Evolutionary conservation across 2,329 filamentous ascomycete genomes (phyloP).

Genomic region (Didymella exigua): DNA sequence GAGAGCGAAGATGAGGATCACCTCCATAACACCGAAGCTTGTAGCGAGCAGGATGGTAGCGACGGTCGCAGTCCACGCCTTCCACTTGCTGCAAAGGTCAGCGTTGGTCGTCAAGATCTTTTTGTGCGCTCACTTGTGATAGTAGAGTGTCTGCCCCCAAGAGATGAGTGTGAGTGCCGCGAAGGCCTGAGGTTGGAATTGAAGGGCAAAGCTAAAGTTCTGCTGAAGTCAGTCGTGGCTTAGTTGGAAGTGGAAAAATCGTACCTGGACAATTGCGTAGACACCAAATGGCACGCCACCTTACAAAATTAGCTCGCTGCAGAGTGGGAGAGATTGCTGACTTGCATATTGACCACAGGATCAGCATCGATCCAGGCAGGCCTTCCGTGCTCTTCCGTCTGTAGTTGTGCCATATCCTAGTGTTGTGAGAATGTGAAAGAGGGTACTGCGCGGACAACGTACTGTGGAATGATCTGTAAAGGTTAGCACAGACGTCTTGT

Average conservation of each 20-base stretch:
- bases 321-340: not conserved
- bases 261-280: slow-evolving; percentile 58
- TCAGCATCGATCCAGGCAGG: slow-evolving; percentile 65
- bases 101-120: not conserved
- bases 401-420: slow-evolving; percentile 66
- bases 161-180: slow-evolving; percentile 55
- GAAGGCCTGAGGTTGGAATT: slow-evolving; percentile 62
- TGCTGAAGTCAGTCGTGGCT: slow-evolving; percentile 38
- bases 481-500: slow-evolving; percentile 17
- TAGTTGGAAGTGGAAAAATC: not conserved
- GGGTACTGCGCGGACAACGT: slow-evolving; percentile 5
- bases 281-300: slow-evolving; percentile 57
- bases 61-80: slow-evolving; percentile 53
- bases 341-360: slow-evolving; percentile 65
- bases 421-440: not conserved
- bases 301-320: slow-evolving; percentile 18
- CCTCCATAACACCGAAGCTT: slow-evolving; percentile 60
- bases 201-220: slow-evolving; percentile 61
- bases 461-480: slow-evolving; percentile 44
- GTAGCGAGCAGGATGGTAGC: slow-evolving; percentile 50
- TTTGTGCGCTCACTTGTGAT: slow-evolving; percentile 50
- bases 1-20: slow-evolving; percentile 63
- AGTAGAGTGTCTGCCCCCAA: slow-evolving; percentile 61
- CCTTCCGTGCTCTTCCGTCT: slow-evolving; percentile 66
- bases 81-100: slow-evolving; percentile 51